Evolutionary conservation across 257 asterid genomes (phyloP), one percentile per base, ranked within the genome.

Genomic region (Gentiana dahurica): DNA sequence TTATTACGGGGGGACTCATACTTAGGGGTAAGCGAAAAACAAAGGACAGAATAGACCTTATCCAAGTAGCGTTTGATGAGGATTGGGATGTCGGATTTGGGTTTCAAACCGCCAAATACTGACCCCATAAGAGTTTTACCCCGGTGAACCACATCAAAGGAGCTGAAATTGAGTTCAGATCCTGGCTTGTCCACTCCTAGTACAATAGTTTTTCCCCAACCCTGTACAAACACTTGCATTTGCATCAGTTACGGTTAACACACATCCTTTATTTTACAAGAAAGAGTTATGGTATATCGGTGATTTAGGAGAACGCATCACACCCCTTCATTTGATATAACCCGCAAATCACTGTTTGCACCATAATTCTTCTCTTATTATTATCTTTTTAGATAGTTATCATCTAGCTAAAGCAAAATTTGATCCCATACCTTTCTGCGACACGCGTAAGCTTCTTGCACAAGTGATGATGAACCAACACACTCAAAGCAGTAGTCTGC

Each of bases 401-500:
- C 24, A 24, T 24, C 24, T 24, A 24, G 24, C 24, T 24, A 24
- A 24, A 24, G 24, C 24, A 24, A 24, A 24, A 24, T 24, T 24
- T 24, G 24, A 24, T 36, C 33, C 32, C 3, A 2, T 2, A 85
- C 95, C 95, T 80, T 82, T 46, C 91, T 64, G 73, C 92, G 74
- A 72, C 74, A 59, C 54, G 84, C 73, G 45, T 45, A 76, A 7
- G 95, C 95, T 69, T 85, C 92, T 12, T 78, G 71, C 32, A 80
- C 77, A 53, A 85, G 60, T 44, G 79, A 59, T 51, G 78, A 58
- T 66, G 49, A 51, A 47, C 95, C 89, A 8, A 82, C 95, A 34
- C 89, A 82, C 65, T 86, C 95, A 51, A 86, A 85, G 79, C 92
- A 82, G 9, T 82, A 80, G 65, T 86, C 95, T 2, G 92, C 89